Evolutionary conservation across 768 basidiomycete genomes (phyloP).

Genomic region (Hygrophorus russula): DNA sequence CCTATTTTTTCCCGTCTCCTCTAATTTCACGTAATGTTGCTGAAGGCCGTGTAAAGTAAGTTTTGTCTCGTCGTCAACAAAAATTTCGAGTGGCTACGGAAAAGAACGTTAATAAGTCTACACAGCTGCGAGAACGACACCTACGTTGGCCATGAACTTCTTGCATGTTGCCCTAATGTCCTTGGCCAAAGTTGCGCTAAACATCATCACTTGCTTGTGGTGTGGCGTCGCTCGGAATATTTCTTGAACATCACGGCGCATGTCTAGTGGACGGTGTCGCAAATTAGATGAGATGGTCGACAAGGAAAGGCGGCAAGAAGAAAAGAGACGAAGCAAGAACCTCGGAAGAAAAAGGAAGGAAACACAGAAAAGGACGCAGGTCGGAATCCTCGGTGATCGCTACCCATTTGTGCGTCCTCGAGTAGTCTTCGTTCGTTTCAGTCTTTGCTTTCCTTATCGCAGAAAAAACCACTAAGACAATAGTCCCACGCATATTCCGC

Average conservation of each 20-base stretch:
- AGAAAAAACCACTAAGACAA: slow-evolving; percentile 6
- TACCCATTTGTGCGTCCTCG: slow-evolving; percentile 23
- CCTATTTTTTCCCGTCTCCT: slow-evolving; percentile 91
- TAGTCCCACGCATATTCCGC: slow-evolving; percentile 5
- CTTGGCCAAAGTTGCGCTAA: slow-evolving; percentile 95
- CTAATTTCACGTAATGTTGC: slow-evolving; percentile 96
- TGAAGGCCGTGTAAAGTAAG: slow-evolving; percentile 95
- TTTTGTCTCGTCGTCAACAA: slow-evolving; percentile 99
- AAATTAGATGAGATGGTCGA: slow-evolving; percentile 52
- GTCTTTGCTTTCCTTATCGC: slow-evolving; percentile 10
- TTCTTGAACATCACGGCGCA: slow-evolving; percentile 99
- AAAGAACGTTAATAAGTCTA: neutral
- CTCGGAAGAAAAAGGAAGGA: slow-evolving; percentile 11
- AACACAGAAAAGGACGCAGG: slow-evolving; percentile 10
- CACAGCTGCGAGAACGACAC: slow-evolving; percentile 19
- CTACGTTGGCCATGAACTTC: slow-evolving; percentile 98
- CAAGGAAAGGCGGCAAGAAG: slow-evolving; percentile 33
- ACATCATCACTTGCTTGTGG: slow-evolving; percentile 99
- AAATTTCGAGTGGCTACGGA: slow-evolving; percentile 93
- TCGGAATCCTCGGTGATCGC: slow-evolving; percentile 24
- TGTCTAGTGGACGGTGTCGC: slow-evolving; percentile 80
- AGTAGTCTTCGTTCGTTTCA: slow-evolving; percentile 17
- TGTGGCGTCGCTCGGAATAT: slow-evolving; percentile 98
- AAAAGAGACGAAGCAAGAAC: slow-evolving; percentile 18
- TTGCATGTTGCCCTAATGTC: slow-evolving; percentile 97